A percentile compares a stretch with the other conserved stretches of the same genome.
These are phyloP conservation scores for Amesomyces nigricolor DNA, from an alignment of 2,329 filamentous ascomycete species.

Conservation along the genomic window DNA sequence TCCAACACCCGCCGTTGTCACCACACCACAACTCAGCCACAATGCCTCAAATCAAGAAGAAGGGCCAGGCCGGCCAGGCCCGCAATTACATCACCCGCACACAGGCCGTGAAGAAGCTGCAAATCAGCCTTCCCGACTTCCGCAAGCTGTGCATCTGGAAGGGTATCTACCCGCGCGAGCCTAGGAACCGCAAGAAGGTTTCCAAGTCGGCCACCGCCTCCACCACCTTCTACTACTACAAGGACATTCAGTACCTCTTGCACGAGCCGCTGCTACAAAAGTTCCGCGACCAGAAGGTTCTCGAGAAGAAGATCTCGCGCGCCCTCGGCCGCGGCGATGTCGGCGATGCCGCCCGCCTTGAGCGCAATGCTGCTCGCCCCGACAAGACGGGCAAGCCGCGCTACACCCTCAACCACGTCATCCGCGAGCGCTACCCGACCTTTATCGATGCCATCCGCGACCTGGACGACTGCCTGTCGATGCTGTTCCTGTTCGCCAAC, in stretches of 20 bases:
- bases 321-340: conserved; percentile 90
- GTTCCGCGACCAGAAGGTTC: conserved; percentile 93
- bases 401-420: conserved; percentile 91
- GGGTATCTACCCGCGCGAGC: conserved; percentile 96
- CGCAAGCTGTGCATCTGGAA: conserved; percentile 99
- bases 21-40: conserved; percentile 24
- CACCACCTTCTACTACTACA: conserved; percentile 87
- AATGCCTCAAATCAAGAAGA: conserved; percentile 83
- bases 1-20: conserved; percentile 5
- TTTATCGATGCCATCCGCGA: conserved; percentile 92
- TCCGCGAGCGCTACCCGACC: conserved; percentile 96
- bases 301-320: conserved; percentile 95
- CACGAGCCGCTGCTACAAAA: conserved; percentile 92
- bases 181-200: conserved; percentile 93
- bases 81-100: conserved; percentile 98
- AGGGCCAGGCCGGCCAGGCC: conserved; percentile 84
- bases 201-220: conserved; percentile 83
- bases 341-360: conserved; percentile 77
- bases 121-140: conserved; percentile 95
- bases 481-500: conserved; percentile 96
- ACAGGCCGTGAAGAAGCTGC: conserved; percentile 94
- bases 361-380: conserved; percentile 77
- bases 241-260: conserved; percentile 96
- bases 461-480: conserved; percentile 91
- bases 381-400: conserved; percentile 87